A percentile compares a stretch with the other conserved stretches of the same genome.
Conservation (phyloP, 306 rosid species). For the Sicyos edulis region DNA sequence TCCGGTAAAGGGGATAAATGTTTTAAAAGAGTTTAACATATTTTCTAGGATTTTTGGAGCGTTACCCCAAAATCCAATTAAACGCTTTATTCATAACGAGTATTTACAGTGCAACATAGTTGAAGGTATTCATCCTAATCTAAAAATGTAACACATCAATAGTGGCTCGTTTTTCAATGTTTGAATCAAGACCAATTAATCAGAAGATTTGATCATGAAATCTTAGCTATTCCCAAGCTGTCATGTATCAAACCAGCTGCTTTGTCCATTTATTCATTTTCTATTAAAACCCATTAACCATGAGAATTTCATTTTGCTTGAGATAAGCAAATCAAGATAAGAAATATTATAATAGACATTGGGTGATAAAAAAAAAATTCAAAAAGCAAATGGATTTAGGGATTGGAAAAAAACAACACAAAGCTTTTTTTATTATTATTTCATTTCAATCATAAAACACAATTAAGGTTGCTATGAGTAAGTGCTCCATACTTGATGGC, state of each 20-base stretch:
- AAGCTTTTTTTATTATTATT: not conserved
- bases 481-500: slow-evolving; percentile 18
- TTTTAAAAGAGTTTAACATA: too few relatives aligned
- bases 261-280: slow-evolving; percentile 4
- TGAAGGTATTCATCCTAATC: too few relatives aligned
- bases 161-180: too few relatives aligned
- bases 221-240: not conserved
- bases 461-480: slow-evolving; percentile 10
- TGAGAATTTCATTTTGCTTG: not conserved
- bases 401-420: not conserved
- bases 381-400: not conserved
- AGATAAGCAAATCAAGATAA: not conserved
- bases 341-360: not conserved
- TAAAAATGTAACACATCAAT: too few relatives aligned
- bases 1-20: too few relatives aligned
- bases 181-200: not conserved
- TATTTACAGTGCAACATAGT: too few relatives aligned
- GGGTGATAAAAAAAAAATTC: not conserved
- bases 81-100: too few relatives aligned
- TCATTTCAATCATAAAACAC: not conserved
- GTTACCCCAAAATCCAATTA: too few relatives aligned
- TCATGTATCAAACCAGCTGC: not conserved
- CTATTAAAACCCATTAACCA: not conserved
- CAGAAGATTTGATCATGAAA: not conserved
- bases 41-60: too few relatives aligned